These are phyloP conservation scores for Leccinum subgranulosum DNA, from an alignment of 768 basidiomycete species.

Conservation along the genomic window DNA sequence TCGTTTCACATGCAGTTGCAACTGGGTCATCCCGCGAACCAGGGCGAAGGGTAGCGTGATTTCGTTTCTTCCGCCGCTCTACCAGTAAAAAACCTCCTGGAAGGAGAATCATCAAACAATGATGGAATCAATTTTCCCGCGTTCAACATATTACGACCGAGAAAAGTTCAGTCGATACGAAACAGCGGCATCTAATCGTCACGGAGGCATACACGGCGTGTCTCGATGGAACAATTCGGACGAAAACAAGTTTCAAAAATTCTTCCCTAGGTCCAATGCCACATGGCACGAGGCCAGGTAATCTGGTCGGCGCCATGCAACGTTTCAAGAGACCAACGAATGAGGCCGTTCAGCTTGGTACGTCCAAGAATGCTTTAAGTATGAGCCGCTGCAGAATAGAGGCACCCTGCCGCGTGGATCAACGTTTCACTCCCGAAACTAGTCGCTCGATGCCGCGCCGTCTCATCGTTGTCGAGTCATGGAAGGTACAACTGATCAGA, in stretches of 20 bases:
- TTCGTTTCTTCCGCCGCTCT: background rate
- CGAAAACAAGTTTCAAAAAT: background rate
- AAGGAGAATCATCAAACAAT: background rate
- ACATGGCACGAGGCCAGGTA: background rate
- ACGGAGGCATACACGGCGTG: background rate
- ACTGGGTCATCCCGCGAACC: background rate
- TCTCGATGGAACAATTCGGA: background rate
- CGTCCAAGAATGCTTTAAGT: too few relatives aligned
- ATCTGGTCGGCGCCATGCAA: background rate
- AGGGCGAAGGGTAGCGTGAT: background rate
- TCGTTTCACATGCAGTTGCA: background rate
- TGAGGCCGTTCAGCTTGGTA: background rate
- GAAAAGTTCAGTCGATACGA: background rate
- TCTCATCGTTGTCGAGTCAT: background rate
- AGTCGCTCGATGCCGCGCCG: background rate
- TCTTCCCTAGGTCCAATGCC: background rate
- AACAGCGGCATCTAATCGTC: background rate
- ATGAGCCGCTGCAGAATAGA: background rate
- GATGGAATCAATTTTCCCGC: background rate
- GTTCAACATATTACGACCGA: background rate
- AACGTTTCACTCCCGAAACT: background rate
- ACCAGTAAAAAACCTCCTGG: background rate
- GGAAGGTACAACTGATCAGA: background rate
- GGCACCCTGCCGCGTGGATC: background rate
- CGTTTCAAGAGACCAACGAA: background rate